These are phyloP conservation scores for Benincasa hispida DNA, from an alignment of 306 rosid genomes.

Conservation along the genomic window DNA sequence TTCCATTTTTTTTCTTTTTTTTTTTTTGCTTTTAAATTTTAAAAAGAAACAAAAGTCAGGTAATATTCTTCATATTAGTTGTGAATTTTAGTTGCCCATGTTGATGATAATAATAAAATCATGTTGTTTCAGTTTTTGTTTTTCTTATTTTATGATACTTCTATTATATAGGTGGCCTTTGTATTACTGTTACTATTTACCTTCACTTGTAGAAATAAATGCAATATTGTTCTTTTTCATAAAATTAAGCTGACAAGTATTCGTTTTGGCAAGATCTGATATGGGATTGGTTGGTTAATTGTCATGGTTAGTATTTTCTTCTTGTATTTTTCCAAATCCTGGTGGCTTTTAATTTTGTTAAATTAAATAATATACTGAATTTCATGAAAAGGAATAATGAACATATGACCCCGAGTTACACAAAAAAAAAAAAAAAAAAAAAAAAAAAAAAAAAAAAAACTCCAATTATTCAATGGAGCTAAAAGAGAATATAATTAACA, in stretches of 20 bases:
- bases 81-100: background rate
- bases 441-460: background rate
- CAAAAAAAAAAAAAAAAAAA: background rate
- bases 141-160: background rate
- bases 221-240: background rate
- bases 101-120: background rate
- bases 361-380: background rate
- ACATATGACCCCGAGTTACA: background rate
- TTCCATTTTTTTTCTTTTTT: too few relatives aligned
- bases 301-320: background rate
- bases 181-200: background rate
- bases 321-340: background rate
- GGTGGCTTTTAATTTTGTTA: background rate
- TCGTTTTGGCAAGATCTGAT: background rate
- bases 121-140: background rate
- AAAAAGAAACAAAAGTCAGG: constrained; percentile 34
- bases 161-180: background rate
- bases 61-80: background rate
- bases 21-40: too few relatives aligned
- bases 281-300: background rate
- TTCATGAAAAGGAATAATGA: background rate
- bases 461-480: background rate
- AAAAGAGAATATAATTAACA: background rate
- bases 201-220: background rate
- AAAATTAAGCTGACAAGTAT: background rate